Base-by-base conservation (phyloP, 116 monocot species). In the Cymodocea nodosa region DNA sequence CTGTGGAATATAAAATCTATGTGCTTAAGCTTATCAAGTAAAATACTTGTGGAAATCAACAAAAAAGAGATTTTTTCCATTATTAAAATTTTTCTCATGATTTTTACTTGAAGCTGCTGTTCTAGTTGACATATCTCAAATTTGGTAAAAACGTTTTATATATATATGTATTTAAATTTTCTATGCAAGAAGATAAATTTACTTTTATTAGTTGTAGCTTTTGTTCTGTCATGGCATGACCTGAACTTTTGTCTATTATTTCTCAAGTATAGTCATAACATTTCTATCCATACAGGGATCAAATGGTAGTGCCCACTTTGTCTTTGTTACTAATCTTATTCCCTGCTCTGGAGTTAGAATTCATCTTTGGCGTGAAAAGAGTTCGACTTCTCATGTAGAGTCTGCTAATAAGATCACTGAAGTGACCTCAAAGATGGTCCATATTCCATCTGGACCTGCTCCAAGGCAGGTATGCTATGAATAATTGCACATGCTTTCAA, bases 301-400 rank as follows among this genome's bases (percentile, higher is more conserved):
- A 68, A 68, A 81, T 71, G 91, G 91, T 30, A 84, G 71, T 67
- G 78, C 64, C 13, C 83, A 97, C 69, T 97, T 97, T 68, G 80
- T 80, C n/a, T 81, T 97, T 77, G 97, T 97, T 39, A 97, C 91
- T 55, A 97, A 97, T 84, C 84, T 97, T 70, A 68, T 83, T 71
- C 91, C 97, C 10, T 97, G 97, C 80, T 83, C 81, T 71, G 97
- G 97, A 4, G 80, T 91, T 60, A 97, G 97, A 67, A 69, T 97
- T 82, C 97, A 97, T 63, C 84, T 97, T 55, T 97, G 97, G 97
- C 82, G 91, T 63, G 81, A 85, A 70, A 90, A 77, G 62, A 48
- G 52, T 55, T 70, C 68, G 52, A 62, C 71, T 49, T 59, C 23
- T 52, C 49, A 19, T 50, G 74, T 71, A 55, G 73, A 70, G 66